These are phyloP conservation scores for Colletotrichum acutatum DNA, from an alignment of 2,329 filamentous ascomycete genomes.

Conservation along the genomic window DNA sequence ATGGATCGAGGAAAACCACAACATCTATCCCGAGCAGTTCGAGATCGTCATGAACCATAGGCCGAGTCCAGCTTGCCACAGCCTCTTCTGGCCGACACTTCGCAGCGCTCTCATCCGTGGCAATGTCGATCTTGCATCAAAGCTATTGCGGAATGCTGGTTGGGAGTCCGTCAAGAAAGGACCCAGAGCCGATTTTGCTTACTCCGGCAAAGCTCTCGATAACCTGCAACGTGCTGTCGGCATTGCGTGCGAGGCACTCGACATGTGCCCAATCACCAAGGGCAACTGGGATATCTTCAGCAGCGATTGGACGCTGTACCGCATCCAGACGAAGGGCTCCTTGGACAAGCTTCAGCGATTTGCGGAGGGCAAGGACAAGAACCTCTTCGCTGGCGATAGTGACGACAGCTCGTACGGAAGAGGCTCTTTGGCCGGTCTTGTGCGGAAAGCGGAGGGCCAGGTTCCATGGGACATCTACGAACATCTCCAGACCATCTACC, in stretches of 20 bases:
- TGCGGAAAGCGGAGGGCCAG: slow-evolving; percentile 83
- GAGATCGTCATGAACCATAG: slow-evolving; percentile 70
- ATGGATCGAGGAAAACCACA: slow-evolving; percentile 84
- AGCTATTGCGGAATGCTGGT: slow-evolving; percentile 77
- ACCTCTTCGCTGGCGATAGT: slow-evolving; percentile 41
- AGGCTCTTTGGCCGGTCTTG: slow-evolving; percentile 70
- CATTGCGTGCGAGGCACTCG: slow-evolving; percentile 75
- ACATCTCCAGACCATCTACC: slow-evolving; percentile 82
- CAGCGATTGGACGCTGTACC: slow-evolving; percentile 85
- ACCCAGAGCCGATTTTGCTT: slow-evolving; percentile 68
- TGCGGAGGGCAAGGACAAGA: slow-evolving; percentile 77
- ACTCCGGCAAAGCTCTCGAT: slow-evolving; percentile 79
- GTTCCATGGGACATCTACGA: slow-evolving; percentile 94
- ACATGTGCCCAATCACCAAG: slow-evolving; percentile 75
- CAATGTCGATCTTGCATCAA: slow-evolving; percentile 73
- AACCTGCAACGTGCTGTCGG: slow-evolving; percentile 80
- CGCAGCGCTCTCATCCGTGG: slow-evolving; percentile 80
- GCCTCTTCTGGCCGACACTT: slow-evolving; percentile 87
- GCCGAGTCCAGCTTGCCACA: slow-evolving; percentile 80
- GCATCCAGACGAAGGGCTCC: slow-evolving; percentile 77
- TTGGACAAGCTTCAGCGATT: slow-evolving; percentile 79
- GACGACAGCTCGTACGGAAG: slow-evolving; percentile 52
- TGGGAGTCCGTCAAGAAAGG: slow-evolving; percentile 82
- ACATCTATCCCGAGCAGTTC: slow-evolving; percentile 75
- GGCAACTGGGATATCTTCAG: slow-evolving; percentile 86